phyloP scores from a whole-genome alignment of 1,284 basidiomycete species.

The Austroboletus olivaceoglutinosus region DNA sequence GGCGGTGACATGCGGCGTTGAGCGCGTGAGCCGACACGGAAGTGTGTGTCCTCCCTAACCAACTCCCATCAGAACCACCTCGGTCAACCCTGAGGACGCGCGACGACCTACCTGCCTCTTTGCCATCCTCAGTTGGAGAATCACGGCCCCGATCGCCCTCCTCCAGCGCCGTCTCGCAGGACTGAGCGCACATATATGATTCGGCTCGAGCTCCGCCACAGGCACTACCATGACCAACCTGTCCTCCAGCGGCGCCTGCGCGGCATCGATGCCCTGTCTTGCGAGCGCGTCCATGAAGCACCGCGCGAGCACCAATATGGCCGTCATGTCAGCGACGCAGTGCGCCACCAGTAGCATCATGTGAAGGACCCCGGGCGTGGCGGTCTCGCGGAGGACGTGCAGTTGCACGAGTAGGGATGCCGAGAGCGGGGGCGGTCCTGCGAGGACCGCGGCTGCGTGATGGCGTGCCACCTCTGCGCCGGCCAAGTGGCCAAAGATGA shows the following conservation, averaged over 20 bases:
- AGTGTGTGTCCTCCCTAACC: slow-evolving; percentile 60
- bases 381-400: background rate
- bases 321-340: slow-evolving; percentile 14
- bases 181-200: slow-evolving; percentile 26
- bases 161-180: slow-evolving; percentile 46
- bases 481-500: background rate
- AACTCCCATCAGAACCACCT: too few relatives aligned
- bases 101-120: slow-evolving; percentile 8
- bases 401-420: background rate
- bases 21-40: slow-evolving; percentile 40
- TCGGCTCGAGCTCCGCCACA: slow-evolving; percentile 39
- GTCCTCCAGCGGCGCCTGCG: slow-evolving; percentile 30
- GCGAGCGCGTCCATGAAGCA: slow-evolving; percentile 47
- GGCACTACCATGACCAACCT: slow-evolving; percentile 43
- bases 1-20: slow-evolving; percentile 39
- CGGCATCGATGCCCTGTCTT: slow-evolving; percentile 7
- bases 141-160: slow-evolving; percentile 42
- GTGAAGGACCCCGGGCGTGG: slow-evolving; percentile 29
- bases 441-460: background rate
- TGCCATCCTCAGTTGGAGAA: slow-evolving; percentile 33
- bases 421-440: background rate
- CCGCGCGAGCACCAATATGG: slow-evolving; percentile 14
- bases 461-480: background rate
- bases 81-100: background rate
- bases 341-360: slow-evolving; percentile 17